These are phyloP conservation scores for Dorcoceras hygrometricum DNA, from an alignment of 257 asterid genomes.

Conservation along the genomic window DNA sequence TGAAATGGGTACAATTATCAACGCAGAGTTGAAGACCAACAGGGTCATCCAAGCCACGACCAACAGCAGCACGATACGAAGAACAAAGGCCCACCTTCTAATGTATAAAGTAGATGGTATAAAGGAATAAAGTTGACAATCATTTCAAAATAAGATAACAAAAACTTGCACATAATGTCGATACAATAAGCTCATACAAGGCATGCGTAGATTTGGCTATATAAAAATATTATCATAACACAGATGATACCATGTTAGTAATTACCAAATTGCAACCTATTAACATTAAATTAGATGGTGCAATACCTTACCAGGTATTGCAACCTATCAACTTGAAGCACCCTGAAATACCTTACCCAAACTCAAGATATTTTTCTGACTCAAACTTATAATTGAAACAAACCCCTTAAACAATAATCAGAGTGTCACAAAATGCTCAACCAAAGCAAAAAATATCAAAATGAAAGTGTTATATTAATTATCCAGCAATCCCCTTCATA, in stretches of 20 bases:
- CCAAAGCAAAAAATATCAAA: conserved; percentile 2
- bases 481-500: not conserved
- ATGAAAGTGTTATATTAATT: not conserved
- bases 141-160: not conserved
- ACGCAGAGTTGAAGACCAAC: conserved; percentile 72
- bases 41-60: conserved; percentile 97
- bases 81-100: conserved; percentile 90
- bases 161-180: conserved; percentile 3
- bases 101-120: conserved; percentile 35
- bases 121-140: conserved; percentile 21
- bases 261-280: not conserved
- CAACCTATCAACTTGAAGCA: not conserved
- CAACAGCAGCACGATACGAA: conserved; percentile 74
- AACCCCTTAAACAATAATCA: not conserved
- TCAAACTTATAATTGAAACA: not conserved
- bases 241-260: not conserved
- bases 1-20: conserved; percentile 83
- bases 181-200: conserved; percentile 14
- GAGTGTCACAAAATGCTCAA: not conserved
- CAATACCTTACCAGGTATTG: too few species aligned
- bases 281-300: too few species aligned
- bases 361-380: not conserved
- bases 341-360: not conserved
- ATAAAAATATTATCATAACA: too few species aligned
- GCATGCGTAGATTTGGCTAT: not conserved